Base-by-base conservation (phyloP, 2,329 filamentous ascomycete species). In the Dactylellina drechsleri region DNA sequence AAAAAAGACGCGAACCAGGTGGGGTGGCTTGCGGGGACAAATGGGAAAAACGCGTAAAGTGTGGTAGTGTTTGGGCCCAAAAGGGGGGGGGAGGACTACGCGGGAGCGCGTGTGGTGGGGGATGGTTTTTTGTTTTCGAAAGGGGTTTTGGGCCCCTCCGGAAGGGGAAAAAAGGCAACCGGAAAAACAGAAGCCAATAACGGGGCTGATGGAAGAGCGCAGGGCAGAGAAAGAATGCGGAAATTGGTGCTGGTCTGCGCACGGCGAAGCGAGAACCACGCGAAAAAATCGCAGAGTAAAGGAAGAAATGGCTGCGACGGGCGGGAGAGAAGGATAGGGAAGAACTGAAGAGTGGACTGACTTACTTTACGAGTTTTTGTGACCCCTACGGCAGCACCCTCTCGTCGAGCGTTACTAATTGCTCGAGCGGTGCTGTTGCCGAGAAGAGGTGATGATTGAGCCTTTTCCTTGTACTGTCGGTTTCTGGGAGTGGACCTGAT, bases 11-110 rank as follows among this genome's bases (percentile, higher is more conserved):
- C 68, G 68, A 66, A 54, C 7, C 45, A 23, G 23, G 47, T 20
- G 49, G 70, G 20, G 50, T 23, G 56, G 41, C 41, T 53, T 49
- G 62, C 52, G 61, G 62, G 52, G 62, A 50, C 54, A 47, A 64
- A 52, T 54, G 43, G 36, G 13, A 12, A 57, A 68, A 75, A 75
- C 71, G 71, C 71, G 71, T 75, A 56, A 75, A 75, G 64, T 36
- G 31, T 60, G 53, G 57, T 60, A 45, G 50, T 67, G 45, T 68
- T 68, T 57, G 40, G 40, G 40, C 71, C 64, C 50, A 59, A 67
- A 75, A 66, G 61, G 71, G 64, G 65, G 57, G 57, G 18, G 8
- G 1, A 45, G 31, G 67, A 54, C 53, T 26, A 2, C 15, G n/a
- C 4, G 16, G 16, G 41, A 68, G 71, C 71, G 71, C 71, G 31